A percentile compares a stretch with the other conserved stretches of the same genome.
Evolutionary conservation across 2,329 filamentous ascomycete genomes (phyloP).

Genomic region (Sarocladium brachiariae): DNA sequence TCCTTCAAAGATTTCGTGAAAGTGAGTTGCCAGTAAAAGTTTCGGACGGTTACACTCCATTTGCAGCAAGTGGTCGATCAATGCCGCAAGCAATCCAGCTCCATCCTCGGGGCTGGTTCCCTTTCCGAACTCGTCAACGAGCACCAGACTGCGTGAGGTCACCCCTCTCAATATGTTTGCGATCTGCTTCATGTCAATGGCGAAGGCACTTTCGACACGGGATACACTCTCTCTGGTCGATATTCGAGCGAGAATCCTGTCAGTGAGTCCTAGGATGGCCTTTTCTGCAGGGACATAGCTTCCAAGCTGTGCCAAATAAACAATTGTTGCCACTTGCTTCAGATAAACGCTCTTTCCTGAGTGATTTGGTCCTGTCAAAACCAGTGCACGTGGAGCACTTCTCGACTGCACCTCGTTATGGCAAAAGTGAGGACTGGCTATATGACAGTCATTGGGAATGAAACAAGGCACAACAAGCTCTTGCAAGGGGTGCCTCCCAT

Average conservation of each 20-base stretch:
- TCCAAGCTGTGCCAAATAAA: constrained; percentile 88
- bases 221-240: constrained; percentile 62
- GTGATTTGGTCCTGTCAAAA: constrained; percentile 91
- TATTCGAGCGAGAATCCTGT: constrained; percentile 85
- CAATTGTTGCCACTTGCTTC: constrained; percentile 85
- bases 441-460: constrained; percentile 72
- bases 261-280: constrained; percentile 78
- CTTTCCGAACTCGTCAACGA: constrained; percentile 89
- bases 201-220: constrained; percentile 54
- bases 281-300: constrained; percentile 79
- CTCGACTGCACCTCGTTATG: constrained; percentile 1
- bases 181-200: constrained; percentile 81
- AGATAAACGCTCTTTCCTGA: constrained; percentile 95
- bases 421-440: constrained; percentile 37
- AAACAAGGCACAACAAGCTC: constrained; percentile 75
- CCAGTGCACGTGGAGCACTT: constrained; percentile 49
- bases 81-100: constrained; percentile 49
- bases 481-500: constrained; percentile 81
- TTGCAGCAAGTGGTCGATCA: constrained; percentile 49
- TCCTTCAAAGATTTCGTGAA: constrained; percentile 66
- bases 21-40: constrained; percentile 56
- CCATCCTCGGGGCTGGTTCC: constrained; percentile 54
- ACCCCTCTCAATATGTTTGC: constrained; percentile 68
- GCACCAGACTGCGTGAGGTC: constrained; percentile 68
- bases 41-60: constrained; percentile 43